Evolutionary conservation across 441 rosid genomes (phyloP), one percentile per base, ranked within the genome.

Genomic region (Raphanus hybrid): DNA sequence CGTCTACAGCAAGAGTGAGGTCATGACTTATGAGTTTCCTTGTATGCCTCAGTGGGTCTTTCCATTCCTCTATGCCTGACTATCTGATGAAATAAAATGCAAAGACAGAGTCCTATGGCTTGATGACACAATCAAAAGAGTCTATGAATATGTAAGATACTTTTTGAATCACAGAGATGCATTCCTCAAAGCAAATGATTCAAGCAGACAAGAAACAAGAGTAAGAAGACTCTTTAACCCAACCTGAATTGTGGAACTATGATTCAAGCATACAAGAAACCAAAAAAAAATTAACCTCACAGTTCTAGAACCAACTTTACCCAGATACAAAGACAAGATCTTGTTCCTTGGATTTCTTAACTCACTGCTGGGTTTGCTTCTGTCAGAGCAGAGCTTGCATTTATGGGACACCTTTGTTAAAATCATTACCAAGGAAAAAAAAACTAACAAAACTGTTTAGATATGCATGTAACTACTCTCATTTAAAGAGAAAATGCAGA

Each of bases 281-380:
- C 66, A 60, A 68, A 9, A 60, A 60, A 16, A 64, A 67, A 76
- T 70, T 48, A 45, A 96, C 99, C 97, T 96, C 75, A 96, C 97
- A 63, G 98, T 86, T 74, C 98, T 87, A 20, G 97, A 91, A 37
- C 99, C 99, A 80, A 96, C 99, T 89, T 70, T 89, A 64, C 99
- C 97, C 99, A 55, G 99, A 97, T 64, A 96, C 97, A 85, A 93
- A 92, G 37, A 87, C 98, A 70, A 93, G 81, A 81, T 88, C 87
- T 41, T 84, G 88, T 79, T 90, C 97, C 70, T 92, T 91, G 37
- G 81, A 64, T 23, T 66, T 84, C 84, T 48, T n/a, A 52, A 55
- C 82, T 85, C 15, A 23, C 26, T 23, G 78, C 69, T 10, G 83
- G 37, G 73, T 65, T 64, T 68, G 85, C 86, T 73, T 84, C 94